These are phyloP conservation scores for Hansfordia pulvinata DNA, from an alignment of 2,329 filamentous ascomycete genomes.

Conservation along the genomic window DNA sequence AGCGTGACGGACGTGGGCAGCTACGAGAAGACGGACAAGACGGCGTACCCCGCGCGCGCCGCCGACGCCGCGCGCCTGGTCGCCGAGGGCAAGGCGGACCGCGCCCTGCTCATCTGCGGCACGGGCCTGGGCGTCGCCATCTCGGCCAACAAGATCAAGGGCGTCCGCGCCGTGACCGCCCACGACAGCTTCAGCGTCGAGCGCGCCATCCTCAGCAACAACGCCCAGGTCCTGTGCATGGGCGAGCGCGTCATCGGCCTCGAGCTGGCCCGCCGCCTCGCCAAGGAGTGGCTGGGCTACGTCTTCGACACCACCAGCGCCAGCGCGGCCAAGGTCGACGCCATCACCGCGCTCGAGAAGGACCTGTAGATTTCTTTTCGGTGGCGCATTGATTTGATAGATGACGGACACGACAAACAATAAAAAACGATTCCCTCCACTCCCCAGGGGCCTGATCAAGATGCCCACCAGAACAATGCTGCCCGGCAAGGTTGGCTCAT, in stretches of 20 bases:
- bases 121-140: constrained; percentile 82
- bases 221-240: constrained; percentile 79
- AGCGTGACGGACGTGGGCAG: constrained; percentile 66
- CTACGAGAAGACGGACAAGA: constrained; percentile 52
- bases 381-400: too few species aligned
- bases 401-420: too few species aligned
- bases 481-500: too few species aligned
- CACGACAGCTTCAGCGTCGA: constrained; percentile 81
- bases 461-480: too few species aligned
- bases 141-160: constrained; percentile 76
- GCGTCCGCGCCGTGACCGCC: constrained; percentile 75
- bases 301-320: constrained; percentile 57
- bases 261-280: constrained; percentile 65
- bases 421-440: too few species aligned
- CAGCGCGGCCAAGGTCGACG: constrained; percentile 39
- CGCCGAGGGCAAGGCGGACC: constrained; percentile 52
- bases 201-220: constrained; percentile 67
- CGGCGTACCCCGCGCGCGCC: constrained; percentile 68
- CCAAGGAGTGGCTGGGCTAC: constrained; percentile 75
- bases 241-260: constrained; percentile 73
- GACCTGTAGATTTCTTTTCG: constrained; percentile 3
- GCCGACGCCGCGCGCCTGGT: constrained; percentile 56
- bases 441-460: too few species aligned
- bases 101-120: constrained; percentile 71
- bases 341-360: constrained; percentile 17